Conservation (phyloP, 306 rosid genomes). For the Prunus armeniaca region DNA sequence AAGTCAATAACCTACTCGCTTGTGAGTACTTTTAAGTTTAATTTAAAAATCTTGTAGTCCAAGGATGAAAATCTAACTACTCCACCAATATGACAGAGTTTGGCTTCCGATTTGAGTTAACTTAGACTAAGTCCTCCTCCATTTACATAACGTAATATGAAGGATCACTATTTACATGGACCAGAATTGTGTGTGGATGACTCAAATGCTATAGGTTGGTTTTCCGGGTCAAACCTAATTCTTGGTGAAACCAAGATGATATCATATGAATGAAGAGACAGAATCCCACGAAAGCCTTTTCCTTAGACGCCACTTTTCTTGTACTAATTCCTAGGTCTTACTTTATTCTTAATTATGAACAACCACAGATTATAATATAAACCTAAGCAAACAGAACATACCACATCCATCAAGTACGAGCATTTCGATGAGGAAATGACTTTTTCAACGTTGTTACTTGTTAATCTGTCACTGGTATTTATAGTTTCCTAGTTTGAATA, state of each 20-base stretch:
- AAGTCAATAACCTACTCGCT: accelerated
- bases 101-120: no score
- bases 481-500: no score
- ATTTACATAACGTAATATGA: conserved; percentile 18
- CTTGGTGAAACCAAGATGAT: conserved; percentile 32
- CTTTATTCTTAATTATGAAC: not conserved
- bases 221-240: conserved; percentile 8
- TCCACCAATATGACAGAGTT: no score
- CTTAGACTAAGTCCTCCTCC: not conserved
- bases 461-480: no score
- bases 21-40: accelerated
- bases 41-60: no score
- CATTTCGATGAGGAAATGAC: not conserved
- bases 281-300: conserved; percentile 24
- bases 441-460: not conserved
- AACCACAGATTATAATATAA: not conserved
- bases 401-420: not conserved
- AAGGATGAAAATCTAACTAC: no score
- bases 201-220: not conserved
- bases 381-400: conserved; percentile 5
- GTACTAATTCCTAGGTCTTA: conserved; percentile 33
- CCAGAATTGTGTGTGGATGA: conserved; percentile 7
- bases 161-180: conserved; percentile 22
- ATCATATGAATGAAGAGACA: conserved; percentile 8
- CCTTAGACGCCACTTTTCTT: conserved; percentile 61